Percentiles rank a stretch among this genome's conserved stretches.
Evolutionary conservation across 371 early-diverging fungal species (phyloP).

Genomic region (Blyttiomyces sp.): DNA sequence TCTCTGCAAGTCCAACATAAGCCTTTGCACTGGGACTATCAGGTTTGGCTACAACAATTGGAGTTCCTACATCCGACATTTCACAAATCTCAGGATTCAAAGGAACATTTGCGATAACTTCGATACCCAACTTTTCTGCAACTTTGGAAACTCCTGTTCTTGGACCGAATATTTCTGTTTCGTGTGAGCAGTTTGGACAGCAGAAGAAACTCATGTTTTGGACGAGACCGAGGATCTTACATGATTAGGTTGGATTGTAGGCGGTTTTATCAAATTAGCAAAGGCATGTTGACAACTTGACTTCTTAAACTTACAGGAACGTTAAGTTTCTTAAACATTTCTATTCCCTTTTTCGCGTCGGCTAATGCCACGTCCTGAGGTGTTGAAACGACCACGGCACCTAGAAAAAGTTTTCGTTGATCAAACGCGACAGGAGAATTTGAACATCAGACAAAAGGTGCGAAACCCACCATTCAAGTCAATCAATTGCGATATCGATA

Average conservation of each 20-base stretch:
- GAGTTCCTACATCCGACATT: conserved; percentile 72
- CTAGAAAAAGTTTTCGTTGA: conserved; percentile 31
- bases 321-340: conserved; percentile 80
- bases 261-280: conserved; percentile 42
- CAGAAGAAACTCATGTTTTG: conserved; percentile 85
- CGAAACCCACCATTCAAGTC: conserved; percentile 67
- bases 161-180: conserved; percentile 65
- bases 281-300: conserved; percentile 48
- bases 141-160: conserved; percentile 40
- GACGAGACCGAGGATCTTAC: conserved; percentile 80
- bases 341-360: conserved; percentile 78
- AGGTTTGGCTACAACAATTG: conserved; percentile 68
- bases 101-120: conserved; percentile 74
- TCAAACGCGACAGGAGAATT: neutral
- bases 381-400: conserved; percentile 84
- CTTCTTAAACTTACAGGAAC: conserved; percentile 62
- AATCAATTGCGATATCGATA: conserved; percentile 80
- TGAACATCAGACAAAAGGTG: neutral
- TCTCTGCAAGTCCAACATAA: conserved; percentile 63
- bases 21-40: conserved; percentile 57
- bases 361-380: conserved; percentile 86
- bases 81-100: conserved; percentile 72
- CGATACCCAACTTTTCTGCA: conserved; percentile 61
- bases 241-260: neutral
- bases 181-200: conserved; percentile 80